A percentile compares a stretch with the other conserved stretches of the same genome.
These are phyloP conservation scores for Exophiala mesophila DNA, from an alignment of 2,329 filamentous ascomycete genomes.

Conservation along the genomic window DNA sequence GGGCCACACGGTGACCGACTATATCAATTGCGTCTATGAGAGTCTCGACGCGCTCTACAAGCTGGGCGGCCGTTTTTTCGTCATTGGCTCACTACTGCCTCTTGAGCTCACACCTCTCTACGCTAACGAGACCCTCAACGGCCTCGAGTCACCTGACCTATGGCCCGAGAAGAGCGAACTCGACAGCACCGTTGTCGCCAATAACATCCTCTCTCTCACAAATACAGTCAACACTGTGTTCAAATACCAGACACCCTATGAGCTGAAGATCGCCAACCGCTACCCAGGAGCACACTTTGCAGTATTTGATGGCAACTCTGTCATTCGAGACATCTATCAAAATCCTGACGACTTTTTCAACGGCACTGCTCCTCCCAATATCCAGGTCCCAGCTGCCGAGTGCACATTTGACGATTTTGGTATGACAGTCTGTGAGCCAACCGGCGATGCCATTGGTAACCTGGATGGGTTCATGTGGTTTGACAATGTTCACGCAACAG, in stretches of 20 bases:
- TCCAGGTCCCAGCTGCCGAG: slow-evolving; percentile 61
- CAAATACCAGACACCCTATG: slow-evolving; percentile 48
- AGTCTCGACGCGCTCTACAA: slow-evolving; percentile 60
- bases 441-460: slow-evolving; percentile 13
- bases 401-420: slow-evolving; percentile 57
- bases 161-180: slow-evolving; percentile 44
- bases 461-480: slow-evolving; percentile 23
- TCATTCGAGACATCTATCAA: slow-evolving; percentile 47
- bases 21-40: slow-evolving; percentile 63
- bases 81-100: slow-evolving; percentile 65
- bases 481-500: slow-evolving; percentile 65
- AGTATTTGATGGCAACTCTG: slow-evolving; percentile 61
- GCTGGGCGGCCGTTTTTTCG: slow-evolving; percentile 64
- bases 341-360: slow-evolving; percentile 59
- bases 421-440: slow-evolving; percentile 49
- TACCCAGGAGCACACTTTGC: slow-evolving; percentile 57
- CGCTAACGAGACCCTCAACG: slow-evolving; percentile 45
- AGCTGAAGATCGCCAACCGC: slow-evolving; percentile 37
- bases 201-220: slow-evolving; percentile 48
- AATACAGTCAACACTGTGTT: slow-evolving; percentile 48
- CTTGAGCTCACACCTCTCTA: slow-evolving; percentile 66
- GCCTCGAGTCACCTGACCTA: slow-evolving; percentile 40
- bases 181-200: slow-evolving; percentile 49
- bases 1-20: slow-evolving; percentile 59
- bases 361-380: slow-evolving; percentile 50